Base-by-base conservation (phyloP, 345 rosid species). In the Adansonia digitata region DNA sequence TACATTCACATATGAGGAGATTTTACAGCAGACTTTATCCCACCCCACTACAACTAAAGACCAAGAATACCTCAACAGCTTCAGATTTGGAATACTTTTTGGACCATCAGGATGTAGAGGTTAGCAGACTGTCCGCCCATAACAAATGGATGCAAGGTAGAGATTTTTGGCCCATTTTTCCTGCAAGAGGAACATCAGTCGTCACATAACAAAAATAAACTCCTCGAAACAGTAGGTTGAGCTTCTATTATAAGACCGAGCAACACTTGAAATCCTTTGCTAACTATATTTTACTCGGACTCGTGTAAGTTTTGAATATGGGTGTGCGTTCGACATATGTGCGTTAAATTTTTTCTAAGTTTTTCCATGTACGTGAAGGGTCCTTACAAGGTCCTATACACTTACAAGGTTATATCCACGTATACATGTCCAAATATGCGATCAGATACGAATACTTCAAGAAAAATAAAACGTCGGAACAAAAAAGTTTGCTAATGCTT, bases 91-190 rank as follows among this genome's bases (percentile, higher is more conserved):
- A 51, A 43, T 76, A 20, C n/a, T 43, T 13, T 55, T 73, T 45
- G 42, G 56, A 26, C 24, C 31, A 7, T 43, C 68, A 20, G n/a
- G 45, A 71, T 73, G 14, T 71, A 53, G 45, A 74, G 63, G 69
- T 84, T 80, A 87, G 84, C 93, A 84, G 11, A 87, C 89, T 1
- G 91, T 89, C 81, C 93, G 80, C 55, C 93, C 93, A n/a, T 87
- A 85, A 78, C 93, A 87, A 53, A 89, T 87, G 0, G 90, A 79
- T 63, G 91, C 93, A 59, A 89, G 83, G 79, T 89, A 89, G 63
- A 87, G 90, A 75, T 87, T 89, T 75, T 86, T 89, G 1, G 90
- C 77, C 93, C 93, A 89, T 72, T 89, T 89, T 75, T 86, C 91
- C 93, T 87, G 89, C 82, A 74, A 52, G 35, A 76, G 39, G 26